Evolutionary conservation across 176 grass and related monocot species (phyloP), one percentile per base, ranked within the genome.

Genomic region (Aegilops longissima): DNA sequence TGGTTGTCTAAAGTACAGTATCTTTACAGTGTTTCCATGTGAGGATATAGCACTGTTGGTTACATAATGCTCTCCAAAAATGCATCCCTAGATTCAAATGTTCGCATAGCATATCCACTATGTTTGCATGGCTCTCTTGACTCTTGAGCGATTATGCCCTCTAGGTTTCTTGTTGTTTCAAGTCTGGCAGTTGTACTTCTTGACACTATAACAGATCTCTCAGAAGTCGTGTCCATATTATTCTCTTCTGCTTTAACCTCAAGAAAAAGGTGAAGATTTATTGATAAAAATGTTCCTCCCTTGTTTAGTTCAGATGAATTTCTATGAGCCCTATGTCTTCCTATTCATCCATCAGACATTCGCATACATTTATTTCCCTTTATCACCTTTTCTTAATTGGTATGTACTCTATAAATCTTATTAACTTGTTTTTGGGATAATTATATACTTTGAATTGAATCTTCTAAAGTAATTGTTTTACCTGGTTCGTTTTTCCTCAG

Each of bases 11-110:
- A 79, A 79, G 76, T 80, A 84, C 89, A 91, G 75, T 87, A 91
- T 84, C 58, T 84, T 84, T 59, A 74, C 34, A 38, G 54, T 84
- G 70, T 45, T 88, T 81, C 77, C 89, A 88, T 91, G 85, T 88
- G 86, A 88, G 86, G 58, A 62, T 80, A 59, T 59, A 59, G 11
- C 49, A 80, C 61, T 84, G 69, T 75, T 81, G 29, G 77, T 84
- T 88, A 69, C 85, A 70, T 88, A 56, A 76, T 88, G 76, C 61
- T 91, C 70, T 91, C 89, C 51, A 63, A 61, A 81, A 51, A 68
- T 81, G 70, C 85, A 84, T 67, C 51, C 62, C 24, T 70, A 87
- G 61, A 84, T 88, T 82, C 82, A 84, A 58, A 61, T 68, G 34
- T 63, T 76, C 18, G 63, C 76, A 87, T 80, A 23, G 81, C 84